phyloP scores from a whole-genome alignment of 1,284 basidiomycete species.

The Caloboletus firmus region DNA sequence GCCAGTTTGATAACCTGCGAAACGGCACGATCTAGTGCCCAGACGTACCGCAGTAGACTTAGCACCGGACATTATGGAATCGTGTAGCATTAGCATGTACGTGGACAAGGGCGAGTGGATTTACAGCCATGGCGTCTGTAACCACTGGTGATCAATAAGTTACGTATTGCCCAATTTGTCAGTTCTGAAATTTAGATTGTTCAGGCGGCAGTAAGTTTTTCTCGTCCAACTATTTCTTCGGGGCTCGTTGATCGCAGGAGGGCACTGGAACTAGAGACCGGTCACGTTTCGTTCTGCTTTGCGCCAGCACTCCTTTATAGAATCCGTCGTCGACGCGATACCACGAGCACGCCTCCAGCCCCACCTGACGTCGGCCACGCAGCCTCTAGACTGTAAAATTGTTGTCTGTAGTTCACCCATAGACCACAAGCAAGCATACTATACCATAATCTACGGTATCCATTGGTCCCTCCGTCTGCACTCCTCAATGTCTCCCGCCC shows the following conservation, averaged over 20 bases:
- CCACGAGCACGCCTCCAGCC: slow-evolving; percentile 1
- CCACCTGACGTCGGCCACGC: background rate
- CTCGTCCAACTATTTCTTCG: background rate
- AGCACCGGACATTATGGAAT: background rate
- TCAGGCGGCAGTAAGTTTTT: background rate
- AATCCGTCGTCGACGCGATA: slow-evolving; percentile 7
- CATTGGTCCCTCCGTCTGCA: slow-evolving; percentile 7
- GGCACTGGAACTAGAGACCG: background rate
- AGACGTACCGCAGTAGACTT: background rate
- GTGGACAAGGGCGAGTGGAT: background rate
- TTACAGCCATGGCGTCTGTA: background rate
- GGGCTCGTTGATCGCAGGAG: background rate
- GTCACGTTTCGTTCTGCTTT: background rate
- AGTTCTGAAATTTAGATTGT: background rate
- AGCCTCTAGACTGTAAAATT: slow-evolving; percentile 18
- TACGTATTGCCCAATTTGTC: slow-evolving; percentile 11
- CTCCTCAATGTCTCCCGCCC: slow-evolving; percentile 54
- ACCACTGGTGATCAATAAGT: background rate
- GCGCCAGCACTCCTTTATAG: background rate
- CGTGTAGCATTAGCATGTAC: background rate
- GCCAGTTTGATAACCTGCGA: slow-evolving; percentile 74
- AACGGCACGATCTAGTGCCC: slow-evolving; percentile 44
- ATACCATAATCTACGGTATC: slow-evolving; percentile 27
- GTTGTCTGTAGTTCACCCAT: slow-evolving; percentile 10
- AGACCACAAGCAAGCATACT: slow-evolving; percentile 24